These are phyloP conservation scores for Sarocladium oryzae DNA, from an alignment of 2,329 filamentous ascomycete genomes.

Conservation along the genomic window DNA sequence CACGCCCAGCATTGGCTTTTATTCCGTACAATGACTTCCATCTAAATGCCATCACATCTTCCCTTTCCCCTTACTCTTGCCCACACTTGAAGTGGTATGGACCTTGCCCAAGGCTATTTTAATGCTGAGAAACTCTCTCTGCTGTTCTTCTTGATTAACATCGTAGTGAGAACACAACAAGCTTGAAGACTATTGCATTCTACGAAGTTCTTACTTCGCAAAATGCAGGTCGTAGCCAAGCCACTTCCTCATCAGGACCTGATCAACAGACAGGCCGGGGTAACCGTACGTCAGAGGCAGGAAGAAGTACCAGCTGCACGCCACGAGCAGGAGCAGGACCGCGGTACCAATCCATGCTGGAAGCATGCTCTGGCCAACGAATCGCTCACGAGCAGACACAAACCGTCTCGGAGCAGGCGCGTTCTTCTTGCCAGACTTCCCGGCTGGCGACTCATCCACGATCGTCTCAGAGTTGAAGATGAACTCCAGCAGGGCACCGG, in stretches of 20 bases:
- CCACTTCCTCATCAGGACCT: slow-evolving; percentile 86
- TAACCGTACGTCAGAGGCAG: slow-evolving; percentile 92
- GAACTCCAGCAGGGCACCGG: slow-evolving; percentile 88
- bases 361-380: slow-evolving; percentile 70
- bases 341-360: slow-evolving; percentile 71
- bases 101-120: too few species aligned
- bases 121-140: too few species aligned
- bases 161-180: too few species aligned
- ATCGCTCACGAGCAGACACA: slow-evolving; percentile 73
- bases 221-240: slow-evolving; percentile 96
- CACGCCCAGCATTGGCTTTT: neutral
- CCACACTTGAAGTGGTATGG: too few species aligned
- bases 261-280: slow-evolving; percentile 72
- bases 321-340: slow-evolving; percentile 60
- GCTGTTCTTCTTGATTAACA: too few species aligned
- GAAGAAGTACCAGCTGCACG: slow-evolving; percentile 87
- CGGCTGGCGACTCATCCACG: slow-evolving; percentile 45
- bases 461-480: slow-evolving; percentile 85
- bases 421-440: slow-evolving; percentile 41
- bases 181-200: too few species aligned
- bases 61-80: neutral
- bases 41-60: slow-evolving; percentile 1
- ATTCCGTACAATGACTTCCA: neutral
- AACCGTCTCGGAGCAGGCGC: slow-evolving; percentile 46
- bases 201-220: slow-evolving; percentile 66